phyloP scores from a whole-genome alignment of 345 rosid species.

The Eucalyptus polyanthemos region DNA sequence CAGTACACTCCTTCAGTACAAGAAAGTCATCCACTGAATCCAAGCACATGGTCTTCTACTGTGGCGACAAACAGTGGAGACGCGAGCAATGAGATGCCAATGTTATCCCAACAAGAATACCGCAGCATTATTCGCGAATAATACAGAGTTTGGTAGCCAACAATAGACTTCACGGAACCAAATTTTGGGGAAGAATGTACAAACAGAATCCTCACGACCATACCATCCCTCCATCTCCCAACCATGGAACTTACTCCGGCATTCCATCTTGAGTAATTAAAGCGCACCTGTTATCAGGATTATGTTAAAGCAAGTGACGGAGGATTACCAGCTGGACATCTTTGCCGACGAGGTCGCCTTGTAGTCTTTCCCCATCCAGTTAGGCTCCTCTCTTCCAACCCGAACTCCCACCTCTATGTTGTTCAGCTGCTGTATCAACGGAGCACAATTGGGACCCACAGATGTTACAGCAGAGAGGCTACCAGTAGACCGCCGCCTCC shows the following conservation, averaged over 20 bases:
- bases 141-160: conserved; percentile 24
- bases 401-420: conserved; percentile 50
- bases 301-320: conserved; percentile 43
- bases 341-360: conserved; percentile 85
- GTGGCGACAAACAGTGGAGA: background rate
- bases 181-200: conserved; percentile 32
- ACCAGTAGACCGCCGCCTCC: conserved; percentile 45
- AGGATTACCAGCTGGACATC: conserved; percentile 83
- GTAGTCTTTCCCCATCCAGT: conserved; percentile 94
- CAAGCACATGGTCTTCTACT: background rate
- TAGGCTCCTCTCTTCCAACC: conserved; percentile 68
- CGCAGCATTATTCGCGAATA: conserved; percentile 34
- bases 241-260: background rate
- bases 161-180: conserved; percentile 20
- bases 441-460: conserved; percentile 22
- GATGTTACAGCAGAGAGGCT: conserved; percentile 28
- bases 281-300: background rate
- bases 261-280: background rate
- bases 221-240: background rate
- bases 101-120: conserved; percentile 13
- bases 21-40: background rate
- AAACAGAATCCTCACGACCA: conserved; percentile 13
- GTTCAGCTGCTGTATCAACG: conserved; percentile 42
- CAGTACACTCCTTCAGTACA: background rate
- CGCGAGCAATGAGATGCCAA: background rate